phyloP scores from a whole-genome alignment of 129 eudicot species.

The Dittrichia graveolens region DNA sequence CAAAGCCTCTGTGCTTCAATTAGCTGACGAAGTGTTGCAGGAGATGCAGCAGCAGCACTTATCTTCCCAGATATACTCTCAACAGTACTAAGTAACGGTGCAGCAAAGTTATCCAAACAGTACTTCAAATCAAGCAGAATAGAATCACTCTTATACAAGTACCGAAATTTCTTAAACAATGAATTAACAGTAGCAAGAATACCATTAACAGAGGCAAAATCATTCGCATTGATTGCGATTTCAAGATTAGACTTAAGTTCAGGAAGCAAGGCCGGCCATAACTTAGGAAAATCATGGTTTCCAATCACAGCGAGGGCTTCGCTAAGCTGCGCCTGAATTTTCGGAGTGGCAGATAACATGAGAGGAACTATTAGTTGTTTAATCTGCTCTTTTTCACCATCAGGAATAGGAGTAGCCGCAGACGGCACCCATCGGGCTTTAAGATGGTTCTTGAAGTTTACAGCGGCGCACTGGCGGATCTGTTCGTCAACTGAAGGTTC shows the following conservation, averaged over 20 bases:
- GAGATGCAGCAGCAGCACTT: slow-evolving; percentile 47
- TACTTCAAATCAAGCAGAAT: slow-evolving; percentile 70
- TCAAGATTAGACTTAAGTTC: slow-evolving; percentile 57
- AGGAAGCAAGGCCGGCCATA: slow-evolving; percentile 77
- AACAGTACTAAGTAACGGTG: slow-evolving; percentile 63
- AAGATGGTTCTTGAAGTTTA: slow-evolving; percentile 85
- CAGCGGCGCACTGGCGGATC: slow-evolving; percentile 85
- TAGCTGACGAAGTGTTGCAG: slow-evolving; percentile 40
- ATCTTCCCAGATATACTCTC: slow-evolving; percentile 47
- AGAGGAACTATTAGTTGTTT: slow-evolving; percentile 68
- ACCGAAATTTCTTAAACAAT: slow-evolving; percentile 75
- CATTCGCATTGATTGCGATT: slow-evolving; percentile 49
- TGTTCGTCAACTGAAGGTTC: slow-evolving; percentile 67
- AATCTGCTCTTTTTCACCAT: slow-evolving; percentile 76
- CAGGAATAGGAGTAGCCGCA: slow-evolving; percentile 43
- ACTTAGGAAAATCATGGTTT: slow-evolving; percentile 81
- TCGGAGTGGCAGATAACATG: slow-evolving; percentile 61
- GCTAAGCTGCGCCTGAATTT: slow-evolving; percentile 79
- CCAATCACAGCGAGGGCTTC: slow-evolving; percentile 86
- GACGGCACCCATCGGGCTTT: slow-evolving; percentile 59
- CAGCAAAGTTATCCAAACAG: slow-evolving; percentile 84
- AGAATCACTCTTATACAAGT: slow-evolving; percentile 63
- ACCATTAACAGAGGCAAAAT: slow-evolving; percentile 70
- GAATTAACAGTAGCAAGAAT: slow-evolving; percentile 73
- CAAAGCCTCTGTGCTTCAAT: slow-evolving; percentile 88